Conservation (phyloP, 2,329 filamentous ascomycete species). For the Dryadomyces quercivorus region DNA sequence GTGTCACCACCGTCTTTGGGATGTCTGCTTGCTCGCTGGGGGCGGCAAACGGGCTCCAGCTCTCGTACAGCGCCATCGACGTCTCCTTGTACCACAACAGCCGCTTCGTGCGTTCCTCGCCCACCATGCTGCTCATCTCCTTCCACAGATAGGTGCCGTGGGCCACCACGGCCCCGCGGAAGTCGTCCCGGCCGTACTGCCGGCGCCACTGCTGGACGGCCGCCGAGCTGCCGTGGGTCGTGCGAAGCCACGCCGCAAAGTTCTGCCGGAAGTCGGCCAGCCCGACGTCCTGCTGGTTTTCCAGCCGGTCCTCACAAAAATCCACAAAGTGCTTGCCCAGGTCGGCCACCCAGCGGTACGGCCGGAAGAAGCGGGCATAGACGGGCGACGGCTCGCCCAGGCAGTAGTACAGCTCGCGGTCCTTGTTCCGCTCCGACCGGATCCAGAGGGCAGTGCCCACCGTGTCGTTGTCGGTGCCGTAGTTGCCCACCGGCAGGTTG, state of each 20-base stretch:
- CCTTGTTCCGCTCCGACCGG: constrained; percentile 34
- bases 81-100: constrained; percentile 36
- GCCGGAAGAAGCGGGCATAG: constrained; percentile 48
- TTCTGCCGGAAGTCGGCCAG: constrained; percentile 42
- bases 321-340: constrained; percentile 63
- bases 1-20: constrained; percentile 52
- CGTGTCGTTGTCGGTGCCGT: constrained; percentile 36
- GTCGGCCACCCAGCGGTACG: constrained; percentile 60
- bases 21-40: not conserved
- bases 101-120: constrained; percentile 5
- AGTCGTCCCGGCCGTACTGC: constrained; percentile 41
- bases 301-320: constrained; percentile 34
- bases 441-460: constrained; percentile 51
- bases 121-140: constrained; percentile 42
- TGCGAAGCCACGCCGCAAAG: constrained; percentile 46
- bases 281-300: constrained; percentile 22
- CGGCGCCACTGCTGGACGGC: constrained; percentile 42
- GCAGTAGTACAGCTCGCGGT: constrained; percentile 47
- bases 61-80: not conserved
- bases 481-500: constrained; percentile 53
- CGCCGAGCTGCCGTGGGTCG: constrained; percentile 27
- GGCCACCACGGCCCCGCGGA: constrained; percentile 45
- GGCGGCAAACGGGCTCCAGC: not conserved
- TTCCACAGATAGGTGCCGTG: constrained; percentile 54
- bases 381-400: constrained; percentile 42